Percentiles rank a stretch among this genome's conserved stretches.
Conservation (phyloP, 768 basidiomycete species). For the Leccinellum luteum region DNA sequence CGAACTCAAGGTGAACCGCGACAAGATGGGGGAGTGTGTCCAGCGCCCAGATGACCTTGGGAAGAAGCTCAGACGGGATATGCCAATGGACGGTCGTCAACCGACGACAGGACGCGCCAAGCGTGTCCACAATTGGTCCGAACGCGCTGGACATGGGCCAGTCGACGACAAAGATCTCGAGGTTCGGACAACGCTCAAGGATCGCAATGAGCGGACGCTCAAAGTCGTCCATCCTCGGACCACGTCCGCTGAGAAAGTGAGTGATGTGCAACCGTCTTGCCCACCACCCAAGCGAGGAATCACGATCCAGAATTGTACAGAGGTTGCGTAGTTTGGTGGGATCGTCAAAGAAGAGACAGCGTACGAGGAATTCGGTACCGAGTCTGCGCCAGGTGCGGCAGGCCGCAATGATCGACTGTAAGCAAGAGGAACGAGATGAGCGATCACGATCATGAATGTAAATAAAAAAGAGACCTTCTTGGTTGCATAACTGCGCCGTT, state of each 20-base stretch:
- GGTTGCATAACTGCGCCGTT: slow-evolving; percentile 58
- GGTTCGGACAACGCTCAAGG: slow-evolving; percentile 65
- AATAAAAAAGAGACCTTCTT: slow-evolving; percentile 50
- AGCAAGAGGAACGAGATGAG: neutral
- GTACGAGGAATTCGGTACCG: slow-evolving; percentile 65
- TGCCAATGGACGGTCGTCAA: slow-evolving; percentile 64
- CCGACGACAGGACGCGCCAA: slow-evolving; percentile 48
- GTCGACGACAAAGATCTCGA: slow-evolving; percentile 70
- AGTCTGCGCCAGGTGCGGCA: slow-evolving; percentile 62
- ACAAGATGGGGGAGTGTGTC: slow-evolving; percentile 57
- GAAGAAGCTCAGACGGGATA: slow-evolving; percentile 50
- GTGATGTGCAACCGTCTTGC: slow-evolving; percentile 68
- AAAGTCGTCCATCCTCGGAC: slow-evolving; percentile 45
- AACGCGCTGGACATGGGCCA: slow-evolving; percentile 61
- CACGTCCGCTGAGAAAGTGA: slow-evolving; percentile 43
- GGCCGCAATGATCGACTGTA: slow-evolving; percentile 64
- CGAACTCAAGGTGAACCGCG: slow-evolving; percentile 55
- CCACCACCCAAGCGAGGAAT: slow-evolving; percentile 65
- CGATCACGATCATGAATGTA: neutral
- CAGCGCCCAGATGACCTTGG: slow-evolving; percentile 73
- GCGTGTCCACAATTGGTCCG: slow-evolving; percentile 60
- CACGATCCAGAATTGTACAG: slow-evolving; percentile 49
- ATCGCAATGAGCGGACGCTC: slow-evolving; percentile 56
- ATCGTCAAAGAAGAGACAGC: slow-evolving; percentile 64
- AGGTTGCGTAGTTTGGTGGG: slow-evolving; percentile 54